Evolutionary conservation across 495 filamentous ascomycete species (phyloP).

Genomic region (Clohesyomyces aquaticus): DNA sequence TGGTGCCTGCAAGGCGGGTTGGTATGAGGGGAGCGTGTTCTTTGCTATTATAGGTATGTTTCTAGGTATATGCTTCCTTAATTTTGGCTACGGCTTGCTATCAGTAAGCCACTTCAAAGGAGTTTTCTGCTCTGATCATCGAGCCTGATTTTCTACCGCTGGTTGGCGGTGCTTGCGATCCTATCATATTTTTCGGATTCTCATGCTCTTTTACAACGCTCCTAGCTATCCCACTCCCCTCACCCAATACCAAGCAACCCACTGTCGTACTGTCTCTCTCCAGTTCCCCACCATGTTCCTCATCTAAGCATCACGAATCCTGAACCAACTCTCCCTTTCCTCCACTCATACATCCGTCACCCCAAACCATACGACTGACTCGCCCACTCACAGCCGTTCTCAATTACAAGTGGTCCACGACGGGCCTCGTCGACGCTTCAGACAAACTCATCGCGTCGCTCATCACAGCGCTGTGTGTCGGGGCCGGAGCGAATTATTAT

Average conservation of each 20-base stretch:
- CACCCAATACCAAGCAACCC: too few species aligned
- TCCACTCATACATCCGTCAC: background rate
- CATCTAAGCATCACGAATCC: background rate
- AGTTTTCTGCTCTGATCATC: background rate
- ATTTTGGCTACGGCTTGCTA: background rate
- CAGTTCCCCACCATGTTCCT: background rate
- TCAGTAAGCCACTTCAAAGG: background rate
- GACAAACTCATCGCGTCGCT: conserved; percentile 30
- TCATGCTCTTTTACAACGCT: background rate
- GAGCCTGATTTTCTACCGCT: too few species aligned
- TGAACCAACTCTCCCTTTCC: background rate
- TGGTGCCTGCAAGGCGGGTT: conserved; percentile 24
- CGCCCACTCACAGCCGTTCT: conserved; percentile 23
- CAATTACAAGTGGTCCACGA: conserved; percentile 34
- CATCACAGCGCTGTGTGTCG: conserved; percentile 22
- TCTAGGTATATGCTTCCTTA: conserved; percentile 2
- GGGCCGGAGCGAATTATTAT: conserved; percentile 24
- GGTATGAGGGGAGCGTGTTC: conserved; percentile 38
- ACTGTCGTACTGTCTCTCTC: background rate
- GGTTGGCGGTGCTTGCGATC: too few species aligned
- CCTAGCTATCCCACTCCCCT: background rate
- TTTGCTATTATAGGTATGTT: conserved; percentile 33
- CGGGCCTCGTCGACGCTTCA: conserved; percentile 24
- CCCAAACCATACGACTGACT: background rate
- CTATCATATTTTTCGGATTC: background rate